A percentile compares a stretch with the other conserved stretches of the same genome.
Conservation (phyloP, 2,329 filamentous ascomycete species). For the Cercospora sesami region DNA sequence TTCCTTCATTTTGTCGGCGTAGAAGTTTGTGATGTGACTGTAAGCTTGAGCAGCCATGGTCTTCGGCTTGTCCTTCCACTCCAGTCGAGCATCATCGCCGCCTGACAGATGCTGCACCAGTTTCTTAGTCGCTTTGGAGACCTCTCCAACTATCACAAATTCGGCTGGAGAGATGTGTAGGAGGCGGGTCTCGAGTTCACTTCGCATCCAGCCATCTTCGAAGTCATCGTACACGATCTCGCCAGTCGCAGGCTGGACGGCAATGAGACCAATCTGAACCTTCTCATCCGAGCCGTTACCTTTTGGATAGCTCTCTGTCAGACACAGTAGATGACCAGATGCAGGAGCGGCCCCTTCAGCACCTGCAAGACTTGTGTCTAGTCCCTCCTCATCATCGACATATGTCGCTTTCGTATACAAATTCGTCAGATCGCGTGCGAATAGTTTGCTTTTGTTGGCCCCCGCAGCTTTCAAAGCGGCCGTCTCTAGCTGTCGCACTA, state of each 20-base stretch:
- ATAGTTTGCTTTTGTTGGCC: constrained; percentile 90
- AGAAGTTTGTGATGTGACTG: constrained; percentile 89
- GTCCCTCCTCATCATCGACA: constrained; percentile 84
- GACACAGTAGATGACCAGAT: constrained; percentile 86
- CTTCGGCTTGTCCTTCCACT: constrained; percentile 72
- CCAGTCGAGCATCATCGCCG: constrained; percentile 83
- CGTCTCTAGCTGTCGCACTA: constrained; percentile 92
- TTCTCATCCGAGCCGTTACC: constrained; percentile 86
- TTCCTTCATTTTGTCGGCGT: constrained; percentile 77
- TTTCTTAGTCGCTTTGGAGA: constrained; percentile 90
- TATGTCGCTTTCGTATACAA: constrained; percentile 98
- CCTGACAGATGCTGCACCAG: constrained; percentile 85
- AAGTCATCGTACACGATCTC: constrained; percentile 96
- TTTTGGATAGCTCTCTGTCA: constrained; percentile 81
- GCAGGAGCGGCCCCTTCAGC: constrained; percentile 58
- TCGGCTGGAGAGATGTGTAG: constrained; percentile 95
- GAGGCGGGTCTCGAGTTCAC: constrained; percentile 91
- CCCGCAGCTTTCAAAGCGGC: constrained; percentile 93
- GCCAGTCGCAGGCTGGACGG: constrained; percentile 92
- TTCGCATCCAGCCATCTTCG: constrained; percentile 95
- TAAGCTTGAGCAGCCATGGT: constrained; percentile 81
- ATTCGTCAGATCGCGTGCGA: constrained; percentile 89
- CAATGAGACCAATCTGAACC: constrained; percentile 85
- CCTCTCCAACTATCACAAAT: constrained; percentile 85
- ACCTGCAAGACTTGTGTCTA: constrained; percentile 59